phyloP scores from a whole-genome alignment of 495 filamentous ascomycete genomes.

The Cryomyces antarcticus region DNA sequence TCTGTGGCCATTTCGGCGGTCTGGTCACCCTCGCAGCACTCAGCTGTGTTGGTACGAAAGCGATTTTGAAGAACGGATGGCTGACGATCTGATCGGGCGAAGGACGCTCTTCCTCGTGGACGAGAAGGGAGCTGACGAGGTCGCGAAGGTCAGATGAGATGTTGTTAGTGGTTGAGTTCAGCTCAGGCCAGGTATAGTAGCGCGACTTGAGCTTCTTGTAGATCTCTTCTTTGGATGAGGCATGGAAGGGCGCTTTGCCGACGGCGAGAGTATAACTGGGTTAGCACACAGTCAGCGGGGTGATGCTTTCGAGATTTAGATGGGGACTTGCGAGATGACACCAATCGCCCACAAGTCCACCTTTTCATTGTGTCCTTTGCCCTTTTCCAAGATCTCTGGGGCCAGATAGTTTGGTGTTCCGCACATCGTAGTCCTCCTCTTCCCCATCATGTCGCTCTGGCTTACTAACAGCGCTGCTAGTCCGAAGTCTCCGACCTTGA shows the following conservation, averaged over 20 bases:
- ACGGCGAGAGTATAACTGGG: conserved; percentile 19
- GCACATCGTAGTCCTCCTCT: conserved; percentile 64
- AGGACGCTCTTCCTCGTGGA: conserved; percentile 21
- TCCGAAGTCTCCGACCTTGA: conserved; percentile 95
- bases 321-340: conserved; percentile 60
- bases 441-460: conserved; percentile 55
- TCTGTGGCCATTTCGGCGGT: conserved; percentile 17
- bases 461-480: conserved; percentile 82
- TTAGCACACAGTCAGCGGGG: neutral
- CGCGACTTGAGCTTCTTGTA: conserved; percentile 21
- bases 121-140: conserved; percentile 18
- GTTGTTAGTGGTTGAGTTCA: conserved; percentile 16
- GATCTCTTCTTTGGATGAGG: conserved; percentile 22
- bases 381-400: conserved; percentile 77
- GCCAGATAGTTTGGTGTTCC: conserved; percentile 98
- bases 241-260: conserved; percentile 23
- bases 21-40: conserved; percentile 11
- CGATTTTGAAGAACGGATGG: conserved; percentile 22
- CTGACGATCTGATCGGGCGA: conserved; percentile 21
- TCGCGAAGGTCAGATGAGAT: conserved; percentile 20
- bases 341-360: conserved; percentile 96
- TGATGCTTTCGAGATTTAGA: neutral
- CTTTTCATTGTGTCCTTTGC: conserved; percentile 74
- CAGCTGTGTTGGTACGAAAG: conserved; percentile 17
- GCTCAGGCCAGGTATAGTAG: conserved; percentile 21